phyloP scores from a whole-genome alignment of 345 rosid genomes.

The Fremontodendron californicum region DNA sequence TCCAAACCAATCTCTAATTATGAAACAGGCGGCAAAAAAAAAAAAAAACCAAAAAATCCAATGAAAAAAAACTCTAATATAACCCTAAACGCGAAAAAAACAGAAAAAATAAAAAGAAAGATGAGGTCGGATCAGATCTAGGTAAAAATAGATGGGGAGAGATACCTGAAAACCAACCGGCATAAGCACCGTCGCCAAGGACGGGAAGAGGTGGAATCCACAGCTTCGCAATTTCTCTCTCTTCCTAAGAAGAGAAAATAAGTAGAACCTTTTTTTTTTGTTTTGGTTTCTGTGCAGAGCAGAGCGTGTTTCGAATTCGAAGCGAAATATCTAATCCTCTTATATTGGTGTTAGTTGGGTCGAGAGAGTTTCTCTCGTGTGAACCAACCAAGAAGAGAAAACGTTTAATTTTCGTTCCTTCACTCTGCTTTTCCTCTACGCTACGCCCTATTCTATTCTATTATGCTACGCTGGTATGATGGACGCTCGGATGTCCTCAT shows the following conservation, averaged over 20 bases:
- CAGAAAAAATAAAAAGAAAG: neutral
- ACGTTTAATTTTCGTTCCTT: neutral
- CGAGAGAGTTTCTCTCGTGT: neutral
- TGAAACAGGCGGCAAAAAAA: neutral
- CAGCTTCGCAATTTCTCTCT: conserved; percentile 38
- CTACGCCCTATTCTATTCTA: neutral
- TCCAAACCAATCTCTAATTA: neutral
- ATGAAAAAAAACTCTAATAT: neutral
- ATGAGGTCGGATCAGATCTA: neutral
- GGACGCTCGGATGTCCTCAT: conserved; percentile 1
- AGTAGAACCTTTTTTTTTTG: neutral
- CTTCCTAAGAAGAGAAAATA: neutral
- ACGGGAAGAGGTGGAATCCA: conserved; percentile 70
- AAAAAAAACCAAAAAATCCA: neutral
- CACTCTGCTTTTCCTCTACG: neutral
- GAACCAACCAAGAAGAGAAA: neutral
- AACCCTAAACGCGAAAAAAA: neutral
- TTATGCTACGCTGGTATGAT: neutral
- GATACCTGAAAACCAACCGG: conserved; percentile 66
- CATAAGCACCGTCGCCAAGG: conserved; percentile 76
- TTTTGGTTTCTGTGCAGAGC: too few relatives aligned
- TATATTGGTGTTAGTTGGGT: neutral
- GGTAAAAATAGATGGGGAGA: neutral
- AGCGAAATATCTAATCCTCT: neutral
- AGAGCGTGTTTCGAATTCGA: neutral